Conservation (phyloP, 805 yeast genomes). For the Geotrichum ghanense region DNA sequence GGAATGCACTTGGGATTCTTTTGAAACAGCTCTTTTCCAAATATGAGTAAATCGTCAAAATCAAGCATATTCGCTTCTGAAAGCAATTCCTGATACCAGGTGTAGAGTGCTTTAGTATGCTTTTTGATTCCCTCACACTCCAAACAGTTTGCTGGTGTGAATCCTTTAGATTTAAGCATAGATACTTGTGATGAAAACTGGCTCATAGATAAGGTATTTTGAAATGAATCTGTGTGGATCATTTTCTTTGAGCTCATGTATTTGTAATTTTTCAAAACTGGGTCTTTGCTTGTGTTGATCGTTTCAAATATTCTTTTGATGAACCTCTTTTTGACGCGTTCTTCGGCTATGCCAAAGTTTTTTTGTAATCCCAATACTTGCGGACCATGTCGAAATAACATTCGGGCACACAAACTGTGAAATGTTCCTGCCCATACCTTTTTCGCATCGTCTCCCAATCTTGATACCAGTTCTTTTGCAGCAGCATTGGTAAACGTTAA, state of each 20-base stretch:
- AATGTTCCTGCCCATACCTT: slow-evolving; percentile 71
- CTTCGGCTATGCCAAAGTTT: slow-evolving; percentile 40
- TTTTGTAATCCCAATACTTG: slow-evolving; percentile 30
- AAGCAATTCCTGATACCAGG: slow-evolving; percentile 40
- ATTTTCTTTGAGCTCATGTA: slow-evolving; percentile 2
- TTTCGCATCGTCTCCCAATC: slow-evolving; percentile 38
- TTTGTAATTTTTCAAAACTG: slow-evolving; percentile 12
- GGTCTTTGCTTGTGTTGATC: slow-evolving; percentile 29
- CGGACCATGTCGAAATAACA: slow-evolving; percentile 45
- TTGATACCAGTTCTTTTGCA: slow-evolving; percentile 67
- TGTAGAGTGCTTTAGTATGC: not conserved
- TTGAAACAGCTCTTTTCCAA: slow-evolving; percentile 39
- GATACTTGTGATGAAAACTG: not conserved
- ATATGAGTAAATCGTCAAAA: slow-evolving; percentile 71
- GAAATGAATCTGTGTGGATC: not conserved
- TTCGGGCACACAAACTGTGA: slow-evolving; percentile 65
- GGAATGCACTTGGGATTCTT: slow-evolving; percentile 32
- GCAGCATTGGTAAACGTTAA: slow-evolving; percentile 94
- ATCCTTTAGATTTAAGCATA: slow-evolving; percentile 11
- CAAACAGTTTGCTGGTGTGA: slow-evolving; percentile 2
- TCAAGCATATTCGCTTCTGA: slow-evolving; percentile 39
- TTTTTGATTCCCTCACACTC: not conserved
- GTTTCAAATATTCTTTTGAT: slow-evolving; percentile 31
- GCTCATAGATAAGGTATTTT: not conserved
- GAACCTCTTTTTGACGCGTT: slow-evolving; percentile 34